Evolutionary conservation across 2,329 filamentous ascomycete species (phyloP), one percentile per base, ranked within the genome.

Genomic region (Aaosphaeria pasadenensis): DNA sequence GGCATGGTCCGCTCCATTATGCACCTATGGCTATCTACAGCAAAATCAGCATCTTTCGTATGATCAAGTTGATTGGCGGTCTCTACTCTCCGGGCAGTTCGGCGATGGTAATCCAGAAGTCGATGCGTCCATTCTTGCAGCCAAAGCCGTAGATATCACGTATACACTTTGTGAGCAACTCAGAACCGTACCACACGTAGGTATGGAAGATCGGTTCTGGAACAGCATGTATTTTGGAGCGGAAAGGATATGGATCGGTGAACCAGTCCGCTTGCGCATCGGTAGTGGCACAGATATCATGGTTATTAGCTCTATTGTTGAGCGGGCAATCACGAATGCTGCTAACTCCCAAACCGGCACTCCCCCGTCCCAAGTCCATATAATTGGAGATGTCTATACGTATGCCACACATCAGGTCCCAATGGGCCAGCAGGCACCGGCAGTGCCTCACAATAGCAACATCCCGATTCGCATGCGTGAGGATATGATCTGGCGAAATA

Each of bases 171-270:
- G 81, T 48, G 74, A 77, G 43, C 70, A 64, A n/a, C 64, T 75
- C n/a, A 72, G 71, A 39, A 72, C 67, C 17, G 56, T 63, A 1
- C 58, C 72, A 1, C 63, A 66, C 3, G 61, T 65, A 5, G 71
- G 71, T 11, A 49, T 63, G 2, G 70, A 77, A 46, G 73, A 76
- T 41, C 61, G 69, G 4, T 70, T 75, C 46, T 83, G 77, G 62
- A 77, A 77, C 48, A 78, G 77, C 31, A 70, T 83, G 43, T 84
- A 74, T 59, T 62, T 83, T 0, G 81, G 81, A 5, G 79, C 76
- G 1, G 81, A 84, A 57, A 83, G 83, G 62, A 72, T 83, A 24
- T 84, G 80, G 78, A 64, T 76, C 17, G 79, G 80, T n/a, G 81
- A 84, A 42, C 73, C 79, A 1, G 71, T 83, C 11, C 77, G 81